Percentiles rank a stretch among this genome's conserved stretches.
These are phyloP conservation scores for Fraxinus albicans DNA, from an alignment of 305 asterid genomes.

Conservation along the genomic window DNA sequence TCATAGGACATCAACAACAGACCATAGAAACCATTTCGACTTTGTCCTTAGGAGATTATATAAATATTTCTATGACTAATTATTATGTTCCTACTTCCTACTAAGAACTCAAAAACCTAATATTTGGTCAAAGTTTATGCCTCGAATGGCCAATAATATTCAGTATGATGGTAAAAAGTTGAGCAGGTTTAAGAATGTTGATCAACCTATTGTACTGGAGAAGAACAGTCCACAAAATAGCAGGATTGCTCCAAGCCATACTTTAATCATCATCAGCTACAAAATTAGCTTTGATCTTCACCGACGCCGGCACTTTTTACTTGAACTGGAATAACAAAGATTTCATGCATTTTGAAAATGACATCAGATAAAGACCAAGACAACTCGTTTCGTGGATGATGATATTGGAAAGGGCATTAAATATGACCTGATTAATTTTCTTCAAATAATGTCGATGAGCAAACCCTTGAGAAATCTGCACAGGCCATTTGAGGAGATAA, in stretches of 20 bases:
- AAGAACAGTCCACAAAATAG: slow-evolving; percentile 39
- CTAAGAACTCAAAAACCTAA: slow-evolving; percentile 3
- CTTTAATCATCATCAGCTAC: slow-evolving; percentile 42
- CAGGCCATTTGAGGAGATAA: not conserved
- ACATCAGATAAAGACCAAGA: not conserved
- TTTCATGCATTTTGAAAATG: not conserved
- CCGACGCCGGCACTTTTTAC: slow-evolving; percentile 5
- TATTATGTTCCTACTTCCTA: not conserved
- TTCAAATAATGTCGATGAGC: slow-evolving; percentile 7
- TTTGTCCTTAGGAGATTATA: not conserved
- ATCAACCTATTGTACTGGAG: slow-evolving; percentile 48
- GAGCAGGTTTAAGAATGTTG: not conserved
- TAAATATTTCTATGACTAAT: not conserved
- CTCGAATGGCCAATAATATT: not conserved
- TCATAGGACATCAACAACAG: not conserved
- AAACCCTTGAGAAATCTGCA: slow-evolving; percentile 27
- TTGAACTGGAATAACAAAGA: slow-evolving; percentile 5
- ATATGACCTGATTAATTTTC: slow-evolving; percentile 13
- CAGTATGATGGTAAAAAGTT: not conserved
- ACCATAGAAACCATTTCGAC: not conserved
- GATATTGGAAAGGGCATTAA: not conserved
- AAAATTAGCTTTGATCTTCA: slow-evolving; percentile 17
- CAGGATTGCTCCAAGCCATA: slow-evolving; percentile 47
- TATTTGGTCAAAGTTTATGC: not conserved
- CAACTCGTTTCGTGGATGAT: not conserved